Percentiles rank a stretch among this genome's conserved stretches.
Evolutionary conservation across 306 rosid species (phyloP).

Genomic region (Sophora flavescens): DNA sequence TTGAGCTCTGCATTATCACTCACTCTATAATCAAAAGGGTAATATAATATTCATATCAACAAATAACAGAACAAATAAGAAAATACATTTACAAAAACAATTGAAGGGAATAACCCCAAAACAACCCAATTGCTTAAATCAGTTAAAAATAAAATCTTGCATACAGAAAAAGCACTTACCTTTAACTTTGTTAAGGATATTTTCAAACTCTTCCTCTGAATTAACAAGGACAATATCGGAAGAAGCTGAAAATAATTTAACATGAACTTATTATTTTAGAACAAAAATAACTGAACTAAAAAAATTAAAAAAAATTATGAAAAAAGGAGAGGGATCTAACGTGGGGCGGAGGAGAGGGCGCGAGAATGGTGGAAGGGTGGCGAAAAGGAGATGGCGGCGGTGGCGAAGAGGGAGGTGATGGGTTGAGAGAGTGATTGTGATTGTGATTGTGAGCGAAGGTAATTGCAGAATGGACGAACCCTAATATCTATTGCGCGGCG

Average conservation of each 20-base stretch:
- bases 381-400: slow-evolving; percentile 15
- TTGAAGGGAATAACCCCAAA: too few relatives aligned
- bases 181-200: slow-evolving; percentile 56
- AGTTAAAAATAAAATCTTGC: not conserved
- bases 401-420: slow-evolving; percentile 38
- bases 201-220: slow-evolving; percentile 65
- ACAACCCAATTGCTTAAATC: not conserved
- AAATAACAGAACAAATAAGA: not conserved
- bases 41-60: not conserved
- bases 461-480: slow-evolving; percentile 29
- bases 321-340: slow-evolving; percentile 29
- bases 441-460: slow-evolving; percentile 4
- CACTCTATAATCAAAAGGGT: not conserved
- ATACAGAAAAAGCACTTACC: slow-evolving; percentile 43
- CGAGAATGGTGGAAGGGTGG: slow-evolving; percentile 41
- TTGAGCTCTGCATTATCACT: too few relatives aligned
- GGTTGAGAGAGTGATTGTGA: not conserved
- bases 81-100: not conserved
- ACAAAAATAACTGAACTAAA: too few relatives aligned
- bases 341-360: slow-evolving; percentile 51
- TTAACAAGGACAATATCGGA: slow-evolving; percentile 62
- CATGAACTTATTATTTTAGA: not conserved
- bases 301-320: too few relatives aligned
- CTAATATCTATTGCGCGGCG: slow-evolving; percentile 41
- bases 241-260: slow-evolving; percentile 54